A percentile compares a stretch with the other conserved stretches of the same genome.
Evolutionary conservation across 192 early-diverging fungal genomes (phyloP).

Genomic region (Podila epigama): DNA sequence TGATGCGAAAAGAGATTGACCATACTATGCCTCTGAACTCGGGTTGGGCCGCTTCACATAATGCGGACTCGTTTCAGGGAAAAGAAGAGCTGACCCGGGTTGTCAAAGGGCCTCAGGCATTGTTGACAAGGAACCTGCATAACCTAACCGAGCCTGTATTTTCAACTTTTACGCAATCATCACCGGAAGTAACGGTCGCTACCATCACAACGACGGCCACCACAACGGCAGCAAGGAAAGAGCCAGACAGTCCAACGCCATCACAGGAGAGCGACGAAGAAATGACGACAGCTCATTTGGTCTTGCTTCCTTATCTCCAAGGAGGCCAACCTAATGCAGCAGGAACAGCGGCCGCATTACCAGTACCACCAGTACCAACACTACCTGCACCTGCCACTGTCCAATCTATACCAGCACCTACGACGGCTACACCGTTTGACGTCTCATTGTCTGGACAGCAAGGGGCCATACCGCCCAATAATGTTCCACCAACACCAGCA

Average conservation of each 20-base stretch:
- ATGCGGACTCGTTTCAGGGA: background rate
- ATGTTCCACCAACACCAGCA: background rate
- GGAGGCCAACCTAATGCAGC: background rate
- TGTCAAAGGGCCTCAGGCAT: background rate
- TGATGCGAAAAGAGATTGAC: background rate
- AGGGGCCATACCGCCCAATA: too few species aligned
- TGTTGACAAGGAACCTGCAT: background rate
- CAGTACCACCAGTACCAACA: background rate
- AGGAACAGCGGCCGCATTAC: background rate
- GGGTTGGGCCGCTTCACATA: too few species aligned
- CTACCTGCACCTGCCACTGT: background rate
- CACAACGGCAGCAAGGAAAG: background rate
- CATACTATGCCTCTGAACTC: background rate
- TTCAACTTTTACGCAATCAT: background rate
- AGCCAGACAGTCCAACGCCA: background rate
- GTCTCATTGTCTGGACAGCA: too few species aligned
- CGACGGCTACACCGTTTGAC: background rate
- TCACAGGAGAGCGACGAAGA: background rate
- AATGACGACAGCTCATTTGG: slow-evolving; percentile 1
- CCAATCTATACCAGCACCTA: background rate
- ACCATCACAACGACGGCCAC: background rate
- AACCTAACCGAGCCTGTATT: background rate
- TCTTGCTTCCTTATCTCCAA: slow-evolving; percentile 9
- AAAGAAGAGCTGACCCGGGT: slow-evolving; percentile 5
- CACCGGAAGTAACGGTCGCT: too few species aligned